A percentile compares a stretch with the other conserved stretches of the same genome.
These are phyloP conservation scores for Linnemannia schmuckeri DNA, from an alignment of 192 early-diverging fungal species.

Conservation along the genomic window DNA sequence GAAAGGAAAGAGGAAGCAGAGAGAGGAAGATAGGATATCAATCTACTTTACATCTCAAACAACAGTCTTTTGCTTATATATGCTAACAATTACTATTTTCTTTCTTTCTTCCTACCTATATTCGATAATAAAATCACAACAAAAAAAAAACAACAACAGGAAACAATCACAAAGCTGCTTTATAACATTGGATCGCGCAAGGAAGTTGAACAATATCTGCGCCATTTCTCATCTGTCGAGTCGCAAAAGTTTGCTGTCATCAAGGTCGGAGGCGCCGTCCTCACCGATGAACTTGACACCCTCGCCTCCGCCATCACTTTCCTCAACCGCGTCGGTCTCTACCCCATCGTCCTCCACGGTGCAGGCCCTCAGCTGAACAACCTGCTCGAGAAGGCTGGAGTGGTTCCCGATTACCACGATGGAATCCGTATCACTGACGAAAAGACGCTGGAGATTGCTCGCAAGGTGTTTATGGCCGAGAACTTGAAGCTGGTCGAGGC, in stretches of 20 bases:
- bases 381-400: conserved; percentile 89
- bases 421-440: conserved; percentile 98
- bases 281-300: conserved; percentile 95
- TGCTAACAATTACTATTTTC: neutral
- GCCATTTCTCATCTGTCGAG: conserved; percentile 96
- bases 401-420: conserved; percentile 97
- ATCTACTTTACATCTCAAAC: neutral
- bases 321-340: conserved; percentile 96
- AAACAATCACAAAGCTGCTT: conserved; percentile 88
- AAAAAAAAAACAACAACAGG: conserved; percentile 57
- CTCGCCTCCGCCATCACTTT: conserved; percentile 96
- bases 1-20: no score
- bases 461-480: conserved; percentile 94
- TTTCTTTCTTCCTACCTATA: neutral
- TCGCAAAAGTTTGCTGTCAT: conserved; percentile 99
- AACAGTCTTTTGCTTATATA: neutral
- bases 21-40: no score
- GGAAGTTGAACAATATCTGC: conserved; percentile 98
- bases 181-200: conserved; percentile 99
- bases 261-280: conserved; percentile 97
- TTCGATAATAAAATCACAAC: neutral
- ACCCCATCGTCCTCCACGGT: conserved; percentile 98
- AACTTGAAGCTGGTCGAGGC: conserved; percentile 98
- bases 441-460: conserved; percentile 93
- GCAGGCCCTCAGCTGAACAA: conserved; percentile 97